phyloP scores from a whole-genome alignment of 192 early-diverging fungal species.

The Neocallimastix lanati region DNA sequence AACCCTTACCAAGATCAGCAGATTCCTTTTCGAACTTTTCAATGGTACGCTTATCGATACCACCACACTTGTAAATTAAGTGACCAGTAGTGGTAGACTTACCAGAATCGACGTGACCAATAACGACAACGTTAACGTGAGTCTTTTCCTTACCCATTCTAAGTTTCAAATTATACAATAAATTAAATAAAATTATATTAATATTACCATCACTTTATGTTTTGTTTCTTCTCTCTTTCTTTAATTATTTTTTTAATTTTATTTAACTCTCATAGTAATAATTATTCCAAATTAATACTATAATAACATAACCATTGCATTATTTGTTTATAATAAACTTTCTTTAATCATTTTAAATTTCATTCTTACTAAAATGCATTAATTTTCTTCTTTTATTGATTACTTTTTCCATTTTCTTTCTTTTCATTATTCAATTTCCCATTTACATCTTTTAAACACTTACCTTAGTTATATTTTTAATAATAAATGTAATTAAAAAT shows the following conservation, averaged over 20 bases:
- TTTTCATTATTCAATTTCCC: too few relatives aligned
- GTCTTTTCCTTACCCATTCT: slow-evolving; percentile 73
- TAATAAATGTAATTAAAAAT: background rate
- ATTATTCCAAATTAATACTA: too few relatives aligned
- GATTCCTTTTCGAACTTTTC: slow-evolving; percentile 99
- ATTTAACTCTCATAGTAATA: too few relatives aligned
- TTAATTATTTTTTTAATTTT: too few relatives aligned
- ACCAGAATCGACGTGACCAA: slow-evolving; percentile 99
- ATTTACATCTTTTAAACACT: background rate
- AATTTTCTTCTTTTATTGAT: too few relatives aligned
- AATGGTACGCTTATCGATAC: slow-evolving; percentile 99
- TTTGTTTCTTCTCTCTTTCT: too few relatives aligned
- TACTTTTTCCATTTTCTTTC: too few relatives aligned
- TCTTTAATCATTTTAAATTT: too few relatives aligned
- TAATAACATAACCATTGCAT: too few relatives aligned
- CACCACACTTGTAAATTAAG: slow-evolving; percentile 99
- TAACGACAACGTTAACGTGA: slow-evolving; percentile 89
- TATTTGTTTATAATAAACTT: too few relatives aligned
- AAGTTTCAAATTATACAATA: background rate
- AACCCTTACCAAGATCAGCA: slow-evolving; percentile 95
- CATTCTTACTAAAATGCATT: too few relatives aligned
- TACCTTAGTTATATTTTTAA: background rate
- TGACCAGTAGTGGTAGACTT: slow-evolving; percentile 99
- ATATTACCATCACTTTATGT: too few relatives aligned
- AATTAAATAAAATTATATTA: background rate